Percentiles rank a stretch among this genome's conserved stretches.
These are phyloP conservation scores for Rhizophora apiculata DNA, from an alignment of 345 rosid species.

Conservation along the genomic window DNA sequence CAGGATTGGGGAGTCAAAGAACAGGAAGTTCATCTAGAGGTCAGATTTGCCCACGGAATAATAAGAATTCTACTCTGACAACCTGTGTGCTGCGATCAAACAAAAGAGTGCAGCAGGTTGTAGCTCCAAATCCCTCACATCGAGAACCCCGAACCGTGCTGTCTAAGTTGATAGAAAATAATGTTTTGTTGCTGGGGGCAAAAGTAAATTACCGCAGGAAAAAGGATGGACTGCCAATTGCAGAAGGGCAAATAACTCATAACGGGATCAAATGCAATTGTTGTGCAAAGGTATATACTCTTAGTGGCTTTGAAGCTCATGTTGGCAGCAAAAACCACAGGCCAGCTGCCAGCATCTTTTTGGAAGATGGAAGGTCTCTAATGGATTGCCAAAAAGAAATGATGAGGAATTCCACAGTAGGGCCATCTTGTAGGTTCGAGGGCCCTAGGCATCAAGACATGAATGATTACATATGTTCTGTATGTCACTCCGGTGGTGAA, in stretches of 20 bases:
- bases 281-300: slow-evolving; percentile 46
- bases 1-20: slow-evolving; percentile 1
- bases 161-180: slow-evolving; percentile 69
- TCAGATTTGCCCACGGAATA: slow-evolving; percentile 6
- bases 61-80: slow-evolving; percentile 5
- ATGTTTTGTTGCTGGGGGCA: slow-evolving; percentile 54
- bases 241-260: slow-evolving; percentile 56
- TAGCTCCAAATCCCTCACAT: slow-evolving; percentile 30
- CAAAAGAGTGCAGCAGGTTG: slow-evolving; percentile 48
- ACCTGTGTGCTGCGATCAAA: slow-evolving; percentile 37
- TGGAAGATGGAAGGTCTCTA: slow-evolving; percentile 80
- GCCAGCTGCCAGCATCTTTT: slow-evolving; percentile 55
- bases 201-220: slow-evolving; percentile 41
- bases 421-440: slow-evolving; percentile 25
- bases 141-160: slow-evolving; percentile 51
- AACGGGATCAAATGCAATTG: slow-evolving; percentile 72
- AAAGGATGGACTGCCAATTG: slow-evolving; percentile 25
- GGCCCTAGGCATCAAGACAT: slow-evolving; percentile 30
- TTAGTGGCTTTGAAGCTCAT: slow-evolving; percentile 56
- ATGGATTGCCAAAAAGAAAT: slow-evolving; percentile 52
- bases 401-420: slow-evolving; percentile 19
- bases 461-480: slow-evolving; percentile 61
- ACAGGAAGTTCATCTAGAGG: slow-evolving; percentile 7
- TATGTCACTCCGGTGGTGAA: slow-evolving; percentile 80
- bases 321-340: slow-evolving; percentile 36